phyloP scores from a whole-genome alignment of 2,329 filamentous ascomycete species.

The Trichoderma gracile region DNA sequence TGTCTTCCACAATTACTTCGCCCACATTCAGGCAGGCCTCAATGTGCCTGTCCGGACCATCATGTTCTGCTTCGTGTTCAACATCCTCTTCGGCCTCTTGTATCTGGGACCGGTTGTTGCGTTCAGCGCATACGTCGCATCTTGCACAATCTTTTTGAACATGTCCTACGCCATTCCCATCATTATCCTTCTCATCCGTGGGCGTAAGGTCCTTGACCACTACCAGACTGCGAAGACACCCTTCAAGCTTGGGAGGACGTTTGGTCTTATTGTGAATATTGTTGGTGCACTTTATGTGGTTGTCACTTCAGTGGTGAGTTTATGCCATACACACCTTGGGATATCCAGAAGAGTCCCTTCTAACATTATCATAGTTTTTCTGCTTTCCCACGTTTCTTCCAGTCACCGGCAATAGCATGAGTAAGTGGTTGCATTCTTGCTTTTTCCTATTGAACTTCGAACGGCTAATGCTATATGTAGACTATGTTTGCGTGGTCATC shows the following conservation, averaged over 20 bases:
- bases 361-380: slow-evolving; percentile 3
- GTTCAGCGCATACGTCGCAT: slow-evolving; percentile 18
- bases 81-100: slow-evolving; percentile 10
- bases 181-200: slow-evolving; percentile 8
- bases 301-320: slow-evolving; percentile 14
- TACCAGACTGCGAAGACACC: slow-evolving; percentile 12
- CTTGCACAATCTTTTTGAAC: slow-evolving; percentile 22
- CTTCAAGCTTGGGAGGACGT: slow-evolving; percentile 2
- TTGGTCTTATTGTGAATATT: slow-evolving; percentile 5
- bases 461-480: not conserved
- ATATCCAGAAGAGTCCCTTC: not conserved
- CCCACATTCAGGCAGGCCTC: slow-evolving; percentile 12
- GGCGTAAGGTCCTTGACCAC: slow-evolving; percentile 12
- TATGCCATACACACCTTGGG: not conserved
- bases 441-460: not conserved
- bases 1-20: slow-evolving; percentile 13
- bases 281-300: slow-evolving; percentile 12
- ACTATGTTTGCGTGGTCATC: slow-evolving; percentile 16
- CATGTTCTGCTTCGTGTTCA: slow-evolving; percentile 22
- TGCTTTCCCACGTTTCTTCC: slow-evolving; percentile 13
- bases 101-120: slow-evolving; percentile 8
- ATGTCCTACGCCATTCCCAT: slow-evolving; percentile 12
- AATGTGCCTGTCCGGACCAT: slow-evolving; percentile 19
- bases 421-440: not conserved
- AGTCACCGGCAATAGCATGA: slow-evolving; percentile 2